Conservation (phyloP, 345 rosid genomes). For the Acer saccharum region DNA sequence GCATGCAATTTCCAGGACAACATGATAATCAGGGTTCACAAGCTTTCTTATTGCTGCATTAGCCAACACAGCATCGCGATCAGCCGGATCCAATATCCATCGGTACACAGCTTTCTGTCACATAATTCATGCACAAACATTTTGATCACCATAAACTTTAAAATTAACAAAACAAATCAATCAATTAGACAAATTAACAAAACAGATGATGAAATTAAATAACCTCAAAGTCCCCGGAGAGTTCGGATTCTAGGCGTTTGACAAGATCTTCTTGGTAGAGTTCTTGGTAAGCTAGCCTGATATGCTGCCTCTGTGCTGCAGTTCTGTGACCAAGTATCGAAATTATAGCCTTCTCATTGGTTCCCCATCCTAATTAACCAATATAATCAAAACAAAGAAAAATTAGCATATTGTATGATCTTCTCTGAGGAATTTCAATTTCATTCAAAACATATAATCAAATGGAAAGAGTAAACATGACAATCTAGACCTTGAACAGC, state of each 20-base stretch:
- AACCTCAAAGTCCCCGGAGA: slow-evolving; percentile 57
- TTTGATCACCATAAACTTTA: neutral
- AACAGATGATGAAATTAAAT: neutral
- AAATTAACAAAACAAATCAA: neutral
- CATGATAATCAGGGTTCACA: slow-evolving; percentile 35
- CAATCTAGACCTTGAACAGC: slow-evolving; percentile 40
- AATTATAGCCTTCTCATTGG: slow-evolving; percentile 49
- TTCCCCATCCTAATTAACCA: slow-evolving; percentile 51
- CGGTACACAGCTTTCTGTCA: slow-evolving; percentile 58
- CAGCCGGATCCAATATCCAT: slow-evolving; percentile 61
- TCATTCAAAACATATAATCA: neutral
- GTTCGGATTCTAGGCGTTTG: slow-evolving; percentile 66
- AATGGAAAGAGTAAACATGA: neutral
- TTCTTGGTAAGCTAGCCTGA: slow-evolving; percentile 47
- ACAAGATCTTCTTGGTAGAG: slow-evolving; percentile 52
- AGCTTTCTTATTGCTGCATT: slow-evolving; percentile 46
- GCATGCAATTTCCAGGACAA: slow-evolving; percentile 56
- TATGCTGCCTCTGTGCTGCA: slow-evolving; percentile 56
- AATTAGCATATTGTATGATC: neutral
- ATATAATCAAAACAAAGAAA: neutral
- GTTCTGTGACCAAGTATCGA: slow-evolving; percentile 51
- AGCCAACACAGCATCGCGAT: slow-evolving; percentile 63
- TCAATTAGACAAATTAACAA: neutral
- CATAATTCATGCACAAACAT: neutral
- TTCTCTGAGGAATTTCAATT: neutral